phyloP scores from a whole-genome alignment of 192 early-diverging fungal species.

The Gryganskiella cystojenkinii region DNA sequence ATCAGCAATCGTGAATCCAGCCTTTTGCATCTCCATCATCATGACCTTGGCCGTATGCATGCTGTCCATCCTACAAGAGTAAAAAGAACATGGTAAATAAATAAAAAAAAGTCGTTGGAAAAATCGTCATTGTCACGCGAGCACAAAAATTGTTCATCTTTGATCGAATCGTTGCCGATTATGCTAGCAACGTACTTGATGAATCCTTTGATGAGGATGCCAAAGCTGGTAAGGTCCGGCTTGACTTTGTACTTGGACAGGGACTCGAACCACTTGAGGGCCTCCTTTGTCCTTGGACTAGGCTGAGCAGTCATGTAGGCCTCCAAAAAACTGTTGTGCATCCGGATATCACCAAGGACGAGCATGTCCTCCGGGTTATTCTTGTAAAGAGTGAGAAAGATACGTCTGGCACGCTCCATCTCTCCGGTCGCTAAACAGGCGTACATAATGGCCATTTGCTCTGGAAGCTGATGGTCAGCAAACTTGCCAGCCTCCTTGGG shows the following conservation, averaged over 20 bases:
- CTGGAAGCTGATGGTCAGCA: conserved; percentile 58
- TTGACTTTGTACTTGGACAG: conserved; percentile 64
- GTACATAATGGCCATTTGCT: conserved; percentile 83
- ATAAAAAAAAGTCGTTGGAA: not conserved
- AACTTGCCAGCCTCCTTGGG: conserved; percentile 41
- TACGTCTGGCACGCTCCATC: conserved; percentile 76
- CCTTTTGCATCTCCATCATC: conserved; percentile 58
- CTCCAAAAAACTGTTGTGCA: conserved; percentile 89
- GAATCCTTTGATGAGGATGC: conserved; percentile 78
- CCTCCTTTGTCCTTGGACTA: conserved; percentile 61
- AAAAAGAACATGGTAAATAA: not conserved
- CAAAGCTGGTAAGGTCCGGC: conserved; percentile 80
- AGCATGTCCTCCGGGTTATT: conserved; percentile 77
- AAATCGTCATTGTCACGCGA: not conserved
- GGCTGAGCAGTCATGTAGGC: conserved; percentile 68
- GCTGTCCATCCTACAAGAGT: conserved; percentile 48
- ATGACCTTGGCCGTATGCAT: conserved; percentile 57
- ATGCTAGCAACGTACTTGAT: conserved; percentile 57
- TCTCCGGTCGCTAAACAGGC: conserved; percentile 82
- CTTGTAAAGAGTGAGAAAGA: conserved; percentile 72
- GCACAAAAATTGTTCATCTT: conserved; percentile 10
- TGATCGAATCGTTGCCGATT: conserved; percentile 3
- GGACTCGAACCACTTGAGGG: conserved; percentile 78
- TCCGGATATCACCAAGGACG: conserved; percentile 69
- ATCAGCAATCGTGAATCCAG: conserved; percentile 35